A percentile compares a stretch with the other conserved stretches of the same genome.
phyloP scores from a whole-genome alignment of 1,139 yeast species.

The Scheffersomyces quercinus region DNA sequence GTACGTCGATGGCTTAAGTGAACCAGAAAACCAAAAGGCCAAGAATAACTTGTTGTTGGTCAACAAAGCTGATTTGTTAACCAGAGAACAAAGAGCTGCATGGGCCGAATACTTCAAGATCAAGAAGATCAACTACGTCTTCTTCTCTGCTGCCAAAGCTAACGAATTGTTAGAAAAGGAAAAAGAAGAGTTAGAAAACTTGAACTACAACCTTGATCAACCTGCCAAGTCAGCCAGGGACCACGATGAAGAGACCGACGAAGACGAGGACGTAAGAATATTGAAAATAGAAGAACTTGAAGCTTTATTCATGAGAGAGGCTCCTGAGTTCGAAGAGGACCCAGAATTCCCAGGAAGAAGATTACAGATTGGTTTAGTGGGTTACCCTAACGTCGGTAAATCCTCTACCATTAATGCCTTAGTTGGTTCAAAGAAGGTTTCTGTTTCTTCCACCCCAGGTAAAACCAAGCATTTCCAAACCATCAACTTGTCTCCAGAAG shows the following conservation, averaged over 20 bases:
- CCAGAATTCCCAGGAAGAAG: slow-evolving; percentile 62
- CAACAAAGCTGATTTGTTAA: slow-evolving; percentile 90
- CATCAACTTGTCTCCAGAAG: slow-evolving; percentile 77
- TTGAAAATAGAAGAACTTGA: slow-evolving; percentile 85
- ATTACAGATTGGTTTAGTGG: slow-evolving; percentile 91
- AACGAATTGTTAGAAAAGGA: slow-evolving; percentile 67
- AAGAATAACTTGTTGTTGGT: slow-evolving; percentile 82
- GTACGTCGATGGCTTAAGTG: slow-evolving; percentile 72
- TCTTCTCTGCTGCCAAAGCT: slow-evolving; percentile 89
- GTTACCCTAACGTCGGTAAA: slow-evolving; percentile 96
- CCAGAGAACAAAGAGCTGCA: slow-evolving; percentile 68
- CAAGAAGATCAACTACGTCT: slow-evolving; percentile 77
- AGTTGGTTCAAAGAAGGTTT: slow-evolving; percentile 94
- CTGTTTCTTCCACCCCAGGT: slow-evolving; percentile 98
- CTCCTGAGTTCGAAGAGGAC: slow-evolving; percentile 65
- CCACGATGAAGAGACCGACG: slow-evolving; percentile 31
- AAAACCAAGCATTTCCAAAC: slow-evolving; percentile 99
- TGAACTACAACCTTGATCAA: slow-evolving; percentile 14
- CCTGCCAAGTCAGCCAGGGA: slow-evolving; percentile 8
- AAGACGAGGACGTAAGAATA: slow-evolving; percentile 60
- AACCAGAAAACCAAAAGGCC: slow-evolving; percentile 46
- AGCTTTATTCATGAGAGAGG: slow-evolving; percentile 70
- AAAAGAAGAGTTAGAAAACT: slow-evolving; percentile 39
- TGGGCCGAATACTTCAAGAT: slow-evolving; percentile 86
- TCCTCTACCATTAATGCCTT: slow-evolving; percentile 95